These are phyloP conservation scores for Rubia peregrina DNA, from an alignment of 305 asterid genomes.

Conservation along the genomic window DNA sequence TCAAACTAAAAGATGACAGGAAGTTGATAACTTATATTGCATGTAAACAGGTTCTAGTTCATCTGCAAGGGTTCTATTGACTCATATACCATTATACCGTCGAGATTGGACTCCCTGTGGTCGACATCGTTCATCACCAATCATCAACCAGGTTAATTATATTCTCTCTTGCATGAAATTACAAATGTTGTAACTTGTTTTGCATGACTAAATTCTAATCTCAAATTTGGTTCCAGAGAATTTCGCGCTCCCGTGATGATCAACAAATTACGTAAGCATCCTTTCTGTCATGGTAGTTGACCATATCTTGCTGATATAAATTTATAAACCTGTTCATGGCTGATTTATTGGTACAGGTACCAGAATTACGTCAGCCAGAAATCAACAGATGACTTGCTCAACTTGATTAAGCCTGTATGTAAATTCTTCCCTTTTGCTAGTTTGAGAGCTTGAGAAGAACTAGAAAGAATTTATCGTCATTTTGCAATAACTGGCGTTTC, in stretches of 20 bases:
- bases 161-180: not conserved
- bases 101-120: conserved; percentile 79
- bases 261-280: conserved; percentile 61
- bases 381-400: conserved; percentile 50
- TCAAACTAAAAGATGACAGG: conserved; percentile 13
- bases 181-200: conserved; percentile 3
- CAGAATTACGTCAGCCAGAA: conserved; percentile 70
- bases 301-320: conserved; percentile 12
- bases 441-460: conserved; percentile 12
- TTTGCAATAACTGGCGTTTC: conserved; percentile 17
- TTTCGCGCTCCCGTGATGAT: conserved; percentile 40
- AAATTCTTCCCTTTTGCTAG: conserved; percentile 21
- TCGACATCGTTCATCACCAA: conserved; percentile 62
- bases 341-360: conserved; percentile 47
- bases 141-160: conserved; percentile 67
- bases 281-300: conserved; percentile 13
- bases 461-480: not conserved
- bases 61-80: conserved; percentile 66
- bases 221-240: conserved; percentile 45
- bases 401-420: conserved; percentile 72
- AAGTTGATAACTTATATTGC: conserved; percentile 19
- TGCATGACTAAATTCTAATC: not conserved
- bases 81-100: conserved; percentile 88
- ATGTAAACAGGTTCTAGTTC: conserved; percentile 39
- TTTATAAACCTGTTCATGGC: conserved; percentile 10